phyloP scores from a whole-genome alignment of 2,329 filamentous ascomycete species.

The Sphaceloma murrayae region DNA sequence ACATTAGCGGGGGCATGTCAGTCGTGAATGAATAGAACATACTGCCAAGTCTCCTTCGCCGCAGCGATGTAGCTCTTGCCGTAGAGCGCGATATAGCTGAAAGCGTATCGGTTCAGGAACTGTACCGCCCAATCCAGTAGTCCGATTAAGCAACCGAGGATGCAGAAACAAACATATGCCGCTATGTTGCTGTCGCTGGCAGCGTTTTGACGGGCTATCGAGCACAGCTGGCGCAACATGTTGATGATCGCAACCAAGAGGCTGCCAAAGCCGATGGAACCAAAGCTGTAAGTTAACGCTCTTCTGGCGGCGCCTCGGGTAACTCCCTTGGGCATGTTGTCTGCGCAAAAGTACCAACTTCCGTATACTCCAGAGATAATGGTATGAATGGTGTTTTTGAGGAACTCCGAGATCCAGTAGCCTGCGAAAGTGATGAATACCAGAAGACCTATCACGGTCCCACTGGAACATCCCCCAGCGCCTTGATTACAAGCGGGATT shows the following conservation, averaged over 20 bases:
- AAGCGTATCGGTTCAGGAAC: slow-evolving; percentile 80
- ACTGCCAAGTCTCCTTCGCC: slow-evolving; percentile 78
- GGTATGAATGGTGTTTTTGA: slow-evolving; percentile 88
- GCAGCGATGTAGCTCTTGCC: slow-evolving; percentile 79
- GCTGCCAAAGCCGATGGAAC: slow-evolving; percentile 79
- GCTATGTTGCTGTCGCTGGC: slow-evolving; percentile 60
- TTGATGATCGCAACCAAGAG: slow-evolving; percentile 81
- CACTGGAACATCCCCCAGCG: slow-evolving; percentile 58
- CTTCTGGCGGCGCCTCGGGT: slow-evolving; percentile 77
- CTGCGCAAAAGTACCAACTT: slow-evolving; percentile 77
- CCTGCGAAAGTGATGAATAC: slow-evolving; percentile 83
- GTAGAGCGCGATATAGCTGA: slow-evolving; percentile 86
- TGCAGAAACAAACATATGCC: slow-evolving; percentile 58
- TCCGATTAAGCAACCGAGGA: slow-evolving; percentile 65
- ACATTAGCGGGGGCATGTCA: slow-evolving; percentile 14
- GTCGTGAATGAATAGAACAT: slow-evolving; percentile 24
- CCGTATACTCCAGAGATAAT: slow-evolving; percentile 83
- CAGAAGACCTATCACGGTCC: slow-evolving; percentile 72
- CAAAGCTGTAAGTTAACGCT: slow-evolving; percentile 82
- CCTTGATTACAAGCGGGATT: slow-evolving; percentile 47
- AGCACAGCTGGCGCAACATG: slow-evolving; percentile 70
- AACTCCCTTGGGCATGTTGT: slow-evolving; percentile 62
- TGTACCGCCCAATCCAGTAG: slow-evolving; percentile 77
- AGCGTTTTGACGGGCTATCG: slow-evolving; percentile 60
- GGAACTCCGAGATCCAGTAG: slow-evolving; percentile 89